Conservation (phyloP, 129 eudicot species). For the Glebionis coronaria region DNA sequence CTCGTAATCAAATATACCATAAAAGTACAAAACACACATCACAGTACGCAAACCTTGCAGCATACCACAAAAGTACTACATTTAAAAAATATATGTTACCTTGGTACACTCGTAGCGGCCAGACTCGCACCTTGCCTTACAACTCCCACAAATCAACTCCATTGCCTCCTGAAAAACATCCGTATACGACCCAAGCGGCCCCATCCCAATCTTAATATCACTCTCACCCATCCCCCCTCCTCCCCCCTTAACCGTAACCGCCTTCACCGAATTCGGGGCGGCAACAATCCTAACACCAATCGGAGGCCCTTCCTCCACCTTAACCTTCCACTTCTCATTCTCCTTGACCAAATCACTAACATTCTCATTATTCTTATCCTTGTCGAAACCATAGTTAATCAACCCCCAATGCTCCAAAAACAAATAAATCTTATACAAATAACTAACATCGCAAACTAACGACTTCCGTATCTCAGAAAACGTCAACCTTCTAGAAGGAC, state of each 20-base stretch:
- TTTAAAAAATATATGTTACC: slow-evolving; percentile 24
- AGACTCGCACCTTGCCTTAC: slow-evolving; percentile 54
- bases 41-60: too few species aligned
- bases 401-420: slow-evolving; percentile 81
- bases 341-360: slow-evolving; percentile 38
- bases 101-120: slow-evolving; percentile 53
- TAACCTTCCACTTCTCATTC: slow-evolving; percentile 47
- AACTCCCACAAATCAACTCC: slow-evolving; percentile 59
- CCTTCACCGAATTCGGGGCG: slow-evolving; percentile 68
- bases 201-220: slow-evolving; percentile 59
- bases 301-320: slow-evolving; percentile 96
- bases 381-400: slow-evolving; percentile 52
- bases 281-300: slow-evolving; percentile 91
- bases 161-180: slow-evolving; percentile 59
- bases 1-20: too few species aligned
- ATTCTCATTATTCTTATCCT: background rate
- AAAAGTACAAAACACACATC: too few species aligned
- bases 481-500: slow-evolving; percentile 63
- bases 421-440: slow-evolving; percentile 62
- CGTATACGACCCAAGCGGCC: slow-evolving; percentile 72
- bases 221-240: slow-evolving; percentile 23
- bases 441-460: slow-evolving; percentile 70
- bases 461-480: slow-evolving; percentile 85
- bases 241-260: slow-evolving; percentile 27
- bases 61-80: too few species aligned